These are phyloP conservation scores for Rhynchosporium secalis DNA, from an alignment of 2,329 filamentous ascomycete species.

Conservation along the genomic window DNA sequence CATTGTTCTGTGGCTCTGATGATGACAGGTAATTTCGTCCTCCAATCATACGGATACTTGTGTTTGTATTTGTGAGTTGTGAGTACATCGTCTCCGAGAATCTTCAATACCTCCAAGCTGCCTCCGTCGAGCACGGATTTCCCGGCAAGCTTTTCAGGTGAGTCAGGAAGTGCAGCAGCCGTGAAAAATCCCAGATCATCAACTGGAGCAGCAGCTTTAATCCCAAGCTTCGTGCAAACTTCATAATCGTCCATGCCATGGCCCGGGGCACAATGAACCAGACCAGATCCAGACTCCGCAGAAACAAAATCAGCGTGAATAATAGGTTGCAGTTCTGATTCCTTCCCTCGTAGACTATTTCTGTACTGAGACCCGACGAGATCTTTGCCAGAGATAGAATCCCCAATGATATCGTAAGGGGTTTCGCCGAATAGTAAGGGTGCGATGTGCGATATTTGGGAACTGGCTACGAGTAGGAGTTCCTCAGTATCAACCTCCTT, in stretches of 20 bases:
- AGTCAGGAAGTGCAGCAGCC: constrained; percentile 69
- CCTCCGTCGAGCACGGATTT: constrained; percentile 72
- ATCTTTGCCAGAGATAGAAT: constrained; percentile 62
- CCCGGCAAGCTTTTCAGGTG: constrained; percentile 67
- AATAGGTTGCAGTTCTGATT: constrained; percentile 63
- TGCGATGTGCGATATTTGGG: constrained; percentile 62
- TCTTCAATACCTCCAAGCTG: constrained; percentile 65
- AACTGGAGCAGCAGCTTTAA: constrained; percentile 78
- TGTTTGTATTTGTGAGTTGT: constrained; percentile 72
- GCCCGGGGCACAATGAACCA: constrained; percentile 93
- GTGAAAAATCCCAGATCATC: constrained; percentile 82
- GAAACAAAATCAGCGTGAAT: constrained; percentile 89
- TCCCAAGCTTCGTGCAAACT: constrained; percentile 67
- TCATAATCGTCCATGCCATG: constrained; percentile 98
- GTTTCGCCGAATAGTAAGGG: constrained; percentile 45
- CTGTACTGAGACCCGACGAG: constrained; percentile 67
- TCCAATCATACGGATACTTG: constrained; percentile 98
- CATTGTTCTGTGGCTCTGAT: constrained; percentile 92
- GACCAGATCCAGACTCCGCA: constrained; percentile 82
- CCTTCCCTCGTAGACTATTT: constrained; percentile 65
- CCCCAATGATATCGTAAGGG: constrained; percentile 48
- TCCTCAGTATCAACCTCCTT: constrained; percentile 48
- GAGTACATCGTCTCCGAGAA: constrained; percentile 67
- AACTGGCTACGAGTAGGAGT: constrained; percentile 70
- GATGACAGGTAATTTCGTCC: constrained; percentile 90